Evolutionary conservation across 2,329 filamentous ascomycete species (phyloP).

Genomic region (Phialophora verrucosa): DNA sequence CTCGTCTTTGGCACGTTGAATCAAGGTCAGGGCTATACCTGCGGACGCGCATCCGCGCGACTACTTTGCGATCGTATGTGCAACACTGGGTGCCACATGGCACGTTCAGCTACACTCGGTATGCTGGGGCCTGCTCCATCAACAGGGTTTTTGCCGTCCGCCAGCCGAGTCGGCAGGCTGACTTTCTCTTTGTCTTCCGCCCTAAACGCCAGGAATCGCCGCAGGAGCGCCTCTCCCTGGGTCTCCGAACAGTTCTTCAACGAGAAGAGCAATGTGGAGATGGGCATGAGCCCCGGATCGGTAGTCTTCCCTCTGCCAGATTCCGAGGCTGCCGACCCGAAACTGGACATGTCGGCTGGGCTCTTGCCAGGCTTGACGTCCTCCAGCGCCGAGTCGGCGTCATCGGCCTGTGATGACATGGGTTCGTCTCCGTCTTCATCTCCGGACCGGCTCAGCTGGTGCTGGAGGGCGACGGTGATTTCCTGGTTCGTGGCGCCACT

Average conservation of each 20-base stretch:
- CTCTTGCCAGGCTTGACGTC: constrained; percentile 2
- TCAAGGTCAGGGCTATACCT: constrained; percentile 1
- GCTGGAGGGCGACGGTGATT: constrained; percentile 16
- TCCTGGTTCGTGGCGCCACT: constrained; percentile 24
- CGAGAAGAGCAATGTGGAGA: constrained; percentile 16
- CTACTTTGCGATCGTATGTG: constrained; percentile 22
- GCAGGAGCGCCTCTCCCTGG: constrained; percentile 28
- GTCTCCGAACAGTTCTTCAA: constrained; percentile 10
- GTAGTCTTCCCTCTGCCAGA: constrained; percentile 7
- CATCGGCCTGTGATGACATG: constrained; percentile 8
- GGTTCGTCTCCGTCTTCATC: constrained; percentile 23
- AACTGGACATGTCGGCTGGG: constrained; percentile 9
- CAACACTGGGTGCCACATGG: constrained; percentile 31
- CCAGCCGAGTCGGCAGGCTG: constrained; percentile 5
- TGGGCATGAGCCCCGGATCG: background rate
- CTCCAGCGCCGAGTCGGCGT: background rate
- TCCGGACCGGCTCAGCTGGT: constrained; percentile 4
- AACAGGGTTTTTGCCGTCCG: constrained; percentile 4
- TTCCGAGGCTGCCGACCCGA: background rate
- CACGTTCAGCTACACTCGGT: constrained; percentile 19
- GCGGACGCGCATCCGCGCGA: background rate
- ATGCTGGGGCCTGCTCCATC: background rate
- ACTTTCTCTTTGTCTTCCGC: constrained; percentile 9
- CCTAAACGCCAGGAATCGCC: constrained; percentile 15
- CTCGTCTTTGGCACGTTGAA: background rate